A percentile compares a stretch with the other conserved stretches of the same genome.
These are phyloP conservation scores for Eleusine coracana DNA, from an alignment of 176 grass and related monocot species.

Conservation along the genomic window DNA sequence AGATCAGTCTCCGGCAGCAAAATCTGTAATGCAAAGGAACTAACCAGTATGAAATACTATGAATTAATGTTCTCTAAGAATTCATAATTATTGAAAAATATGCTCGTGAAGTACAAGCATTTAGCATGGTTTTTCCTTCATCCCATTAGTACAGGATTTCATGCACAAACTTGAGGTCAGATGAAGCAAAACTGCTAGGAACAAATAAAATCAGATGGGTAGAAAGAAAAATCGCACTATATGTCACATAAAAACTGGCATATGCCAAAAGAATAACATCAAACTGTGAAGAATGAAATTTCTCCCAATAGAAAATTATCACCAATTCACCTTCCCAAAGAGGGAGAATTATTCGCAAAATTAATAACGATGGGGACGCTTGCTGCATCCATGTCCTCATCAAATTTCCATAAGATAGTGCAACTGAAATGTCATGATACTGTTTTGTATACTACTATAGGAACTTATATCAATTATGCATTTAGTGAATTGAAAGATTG, in stretches of 20 bases:
- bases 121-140: slow-evolving; percentile 8
- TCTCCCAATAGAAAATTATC: neutral
- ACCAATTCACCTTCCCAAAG: neutral
- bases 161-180: slow-evolving; percentile 8
- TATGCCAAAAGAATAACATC: neutral
- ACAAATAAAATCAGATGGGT: neutral
- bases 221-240: slow-evolving; percentile 13
- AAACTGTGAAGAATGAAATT: neutral
- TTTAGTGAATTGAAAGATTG: neutral
- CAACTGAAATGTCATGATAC: neutral
- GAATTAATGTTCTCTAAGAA: slow-evolving; percentile 30
- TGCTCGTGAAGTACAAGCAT: slow-evolving; percentile 24
- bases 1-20: slow-evolving; percentile 66
- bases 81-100: neutral
- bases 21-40: slow-evolving; percentile 45
- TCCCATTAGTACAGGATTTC: slow-evolving; percentile 13
- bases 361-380: neutral
- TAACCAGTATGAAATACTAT: neutral
- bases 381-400: neutral
- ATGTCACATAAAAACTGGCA: neutral
- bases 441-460: neutral
- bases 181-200: neutral
- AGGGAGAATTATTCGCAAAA: neutral
- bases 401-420: neutral
- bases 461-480: neutral